Conservation (phyloP, 2,329 filamentous ascomycete species). For the Calycina marina region DNA sequence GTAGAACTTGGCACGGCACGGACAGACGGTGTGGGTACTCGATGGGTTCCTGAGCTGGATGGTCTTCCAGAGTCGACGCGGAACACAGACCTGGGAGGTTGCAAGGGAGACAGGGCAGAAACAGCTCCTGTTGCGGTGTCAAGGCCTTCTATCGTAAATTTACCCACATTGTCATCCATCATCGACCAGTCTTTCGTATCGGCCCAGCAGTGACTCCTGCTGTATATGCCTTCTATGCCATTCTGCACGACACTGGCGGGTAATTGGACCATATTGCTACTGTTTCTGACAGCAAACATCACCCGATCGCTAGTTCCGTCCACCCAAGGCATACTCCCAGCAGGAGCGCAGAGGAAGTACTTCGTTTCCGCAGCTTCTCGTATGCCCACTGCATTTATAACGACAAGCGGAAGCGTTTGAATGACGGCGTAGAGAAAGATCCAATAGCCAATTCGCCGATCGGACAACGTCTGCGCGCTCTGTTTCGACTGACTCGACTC, state of each 20-base stretch:
- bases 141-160: too few species aligned
- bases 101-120: too few species aligned
- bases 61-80: too few species aligned
- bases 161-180: too few species aligned
- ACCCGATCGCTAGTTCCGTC: conserved; percentile 43
- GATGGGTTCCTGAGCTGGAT: too few species aligned
- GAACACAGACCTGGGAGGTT: too few species aligned
- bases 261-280: conserved; percentile 43
- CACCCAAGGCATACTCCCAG: conserved; percentile 60
- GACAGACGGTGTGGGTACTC: too few species aligned
- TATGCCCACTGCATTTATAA: conserved; percentile 59
- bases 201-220: conserved; percentile 55
- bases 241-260: conserved; percentile 47
- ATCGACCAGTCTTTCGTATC: conserved; percentile 50
- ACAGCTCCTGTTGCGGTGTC: too few species aligned
- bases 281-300: conserved; percentile 61
- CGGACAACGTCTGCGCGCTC: conserved; percentile 49
- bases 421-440: conserved; percentile 68
- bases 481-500: conserved; percentile 54
- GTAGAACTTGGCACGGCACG: too few species aligned
- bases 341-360: conserved; percentile 68
- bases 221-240: conserved; percentile 52
- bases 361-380: conserved; percentile 58
- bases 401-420: conserved; percentile 63
- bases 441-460: conserved; percentile 65